Percentiles rank a stretch among this genome's conserved stretches.
Evolutionary conservation across 2,329 filamentous ascomycete genomes (phyloP).

Genomic region (Aspergillus latus): DNA sequence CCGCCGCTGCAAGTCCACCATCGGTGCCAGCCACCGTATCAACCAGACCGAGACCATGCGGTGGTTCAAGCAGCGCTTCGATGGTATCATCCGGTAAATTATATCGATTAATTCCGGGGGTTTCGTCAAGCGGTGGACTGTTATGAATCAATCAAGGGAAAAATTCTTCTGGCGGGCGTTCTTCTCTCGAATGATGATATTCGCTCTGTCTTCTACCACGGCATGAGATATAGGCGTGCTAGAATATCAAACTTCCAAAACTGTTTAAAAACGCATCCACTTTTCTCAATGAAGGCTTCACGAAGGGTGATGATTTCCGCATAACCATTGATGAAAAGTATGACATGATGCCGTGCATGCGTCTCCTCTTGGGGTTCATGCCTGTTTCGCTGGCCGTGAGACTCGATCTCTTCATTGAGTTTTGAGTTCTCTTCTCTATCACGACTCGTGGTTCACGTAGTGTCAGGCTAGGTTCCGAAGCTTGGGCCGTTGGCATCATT

Average conservation of each 20-base stretch:
- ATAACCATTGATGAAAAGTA: conserved; percentile 57
- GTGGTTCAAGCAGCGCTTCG: conserved; percentile 97
- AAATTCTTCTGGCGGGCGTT: conserved; percentile 20
- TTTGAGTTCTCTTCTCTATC: not conserved
- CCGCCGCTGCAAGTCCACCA: conserved; percentile 80
- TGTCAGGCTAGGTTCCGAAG: not conserved
- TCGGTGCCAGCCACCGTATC: conserved; percentile 90
- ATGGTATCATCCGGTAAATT: conserved; percentile 96
- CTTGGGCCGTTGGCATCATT: not conserved
- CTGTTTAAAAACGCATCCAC: conserved; percentile 41
- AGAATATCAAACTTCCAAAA: conserved; percentile 45
- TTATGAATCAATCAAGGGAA: conserved; percentile 34
- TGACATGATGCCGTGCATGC: conserved; percentile 23
- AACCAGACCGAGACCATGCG: conserved; percentile 92
- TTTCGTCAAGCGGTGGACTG: conserved; percentile 27
- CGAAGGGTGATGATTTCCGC: conserved; percentile 55
- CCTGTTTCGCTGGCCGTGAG: conserved; percentile 27
- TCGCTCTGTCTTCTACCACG: conserved; percentile 36
- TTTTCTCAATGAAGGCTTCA: conserved; percentile 60
- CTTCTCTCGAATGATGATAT: conserved; percentile 16
- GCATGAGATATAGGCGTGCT: conserved; percentile 41
- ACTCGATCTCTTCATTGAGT: not conserved
- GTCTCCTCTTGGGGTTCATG: conserved; percentile 2
- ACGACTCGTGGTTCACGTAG: not conserved
- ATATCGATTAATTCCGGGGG: conserved; percentile 10